A percentile compares a stretch with the other conserved stretches of the same genome.
Conservation (phyloP, 306 rosid species). For the Alnus rubra region DNA sequence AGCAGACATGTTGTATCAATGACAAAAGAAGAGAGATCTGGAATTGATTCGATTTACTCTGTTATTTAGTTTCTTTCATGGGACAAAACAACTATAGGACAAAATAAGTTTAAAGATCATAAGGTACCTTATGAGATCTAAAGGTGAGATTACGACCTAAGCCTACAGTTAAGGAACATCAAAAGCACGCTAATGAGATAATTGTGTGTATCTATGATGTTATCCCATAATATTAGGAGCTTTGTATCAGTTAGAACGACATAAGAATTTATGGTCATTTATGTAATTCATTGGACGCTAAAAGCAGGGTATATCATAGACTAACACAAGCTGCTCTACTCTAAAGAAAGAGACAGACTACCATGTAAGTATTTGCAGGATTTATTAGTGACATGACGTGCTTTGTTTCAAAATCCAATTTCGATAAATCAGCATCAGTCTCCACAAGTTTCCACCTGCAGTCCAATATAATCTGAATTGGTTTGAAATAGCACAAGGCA, state of each 20-base stretch:
- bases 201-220: background rate
- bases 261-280: background rate
- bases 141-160: constrained; percentile 3
- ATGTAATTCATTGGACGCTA: background rate
- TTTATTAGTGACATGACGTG: constrained; percentile 84
- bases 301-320: background rate
- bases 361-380: constrained; percentile 97
- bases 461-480: constrained; percentile 14
- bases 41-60: background rate
- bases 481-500: constrained; percentile 23
- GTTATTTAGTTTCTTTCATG: background rate
- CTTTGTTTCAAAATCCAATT: constrained; percentile 63
- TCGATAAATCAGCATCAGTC: constrained; percentile 75
- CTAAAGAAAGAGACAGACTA: constrained; percentile 31
- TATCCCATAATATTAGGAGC: background rate
- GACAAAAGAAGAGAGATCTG: constrained; percentile 9
- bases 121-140: constrained; percentile 9
- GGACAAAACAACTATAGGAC: background rate
- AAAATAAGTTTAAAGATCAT: background rate
- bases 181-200: constrained; percentile 11
- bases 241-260: background rate
- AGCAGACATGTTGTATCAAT: constrained; percentile 10
- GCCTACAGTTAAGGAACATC: background rate
- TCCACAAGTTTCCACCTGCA: constrained; percentile 90
- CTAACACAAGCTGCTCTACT: constrained; percentile 1